Conservation (phyloP, 352 stramenopile genomes). For the Peronospora farinosa region DNA sequence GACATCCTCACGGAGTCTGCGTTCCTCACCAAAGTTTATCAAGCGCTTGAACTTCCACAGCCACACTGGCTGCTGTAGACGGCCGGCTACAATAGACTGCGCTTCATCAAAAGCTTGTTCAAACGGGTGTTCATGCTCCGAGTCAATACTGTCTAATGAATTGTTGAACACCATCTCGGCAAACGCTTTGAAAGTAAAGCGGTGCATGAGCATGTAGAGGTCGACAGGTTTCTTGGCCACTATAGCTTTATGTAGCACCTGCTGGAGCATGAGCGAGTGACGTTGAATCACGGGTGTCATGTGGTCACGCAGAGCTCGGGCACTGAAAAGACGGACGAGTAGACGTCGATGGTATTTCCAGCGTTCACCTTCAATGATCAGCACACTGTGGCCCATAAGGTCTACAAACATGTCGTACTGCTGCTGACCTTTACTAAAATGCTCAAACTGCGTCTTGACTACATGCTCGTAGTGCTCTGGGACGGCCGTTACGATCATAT, state of each 20-base stretch:
- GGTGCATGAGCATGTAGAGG: conserved; percentile 34
- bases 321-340: conserved; percentile 38
- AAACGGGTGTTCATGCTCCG: conserved; percentile 35
- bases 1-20: conserved; percentile 25
- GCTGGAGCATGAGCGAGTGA: conserved; percentile 28
- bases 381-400: conserved; percentile 41
- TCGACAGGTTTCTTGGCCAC: conserved; percentile 24
- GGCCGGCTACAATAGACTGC: conserved; percentile 26
- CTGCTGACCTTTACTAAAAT: conserved; percentile 46
- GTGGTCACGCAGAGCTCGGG: conserved; percentile 32
- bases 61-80: conserved; percentile 28
- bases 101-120: conserved; percentile 34
- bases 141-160: conserved; percentile 32
- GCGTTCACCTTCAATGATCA: conserved; percentile 37
- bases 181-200: conserved; percentile 46
- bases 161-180: conserved; percentile 43
- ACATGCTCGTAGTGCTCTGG: conserved; percentile 52
- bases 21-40: conserved; percentile 36
- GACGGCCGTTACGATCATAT: conserved; percentile 36
- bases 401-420: conserved; percentile 39
- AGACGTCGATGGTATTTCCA: conserved; percentile 46
- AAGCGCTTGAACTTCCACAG: conserved; percentile 43
- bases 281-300: conserved; percentile 37
- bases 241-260: conserved; percentile 20
- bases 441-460: conserved; percentile 46